phyloP scores from a whole-genome alignment of 2,329 filamentous ascomycete species.

The Penicillium freii region DNA sequence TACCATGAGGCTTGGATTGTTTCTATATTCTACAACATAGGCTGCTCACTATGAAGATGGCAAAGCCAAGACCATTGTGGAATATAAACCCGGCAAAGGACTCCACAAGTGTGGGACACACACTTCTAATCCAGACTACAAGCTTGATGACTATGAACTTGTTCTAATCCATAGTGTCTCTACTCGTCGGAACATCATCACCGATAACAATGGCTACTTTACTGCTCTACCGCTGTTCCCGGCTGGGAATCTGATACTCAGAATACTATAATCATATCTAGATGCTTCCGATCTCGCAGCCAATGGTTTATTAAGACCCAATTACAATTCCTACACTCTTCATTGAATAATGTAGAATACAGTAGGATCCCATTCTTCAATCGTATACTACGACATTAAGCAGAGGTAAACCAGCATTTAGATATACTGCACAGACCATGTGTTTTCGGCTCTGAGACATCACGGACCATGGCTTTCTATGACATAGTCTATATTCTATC shows the following conservation, averaged over 20 bases:
- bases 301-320: background rate
- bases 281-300: background rate
- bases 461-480: background rate
- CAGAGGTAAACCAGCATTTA: too few species aligned
- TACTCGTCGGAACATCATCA: background rate
- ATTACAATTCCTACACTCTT: background rate
- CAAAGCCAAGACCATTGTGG: background rate
- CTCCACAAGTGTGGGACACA: background rate
- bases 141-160: background rate
- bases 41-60: background rate
- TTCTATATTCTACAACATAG: background rate
- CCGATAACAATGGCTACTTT: too few species aligned
- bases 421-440: background rate
- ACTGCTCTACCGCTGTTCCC: too few species aligned
- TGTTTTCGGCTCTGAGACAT: background rate
- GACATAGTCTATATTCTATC: too few species aligned
- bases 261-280: background rate
- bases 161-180: background rate
- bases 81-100: background rate
- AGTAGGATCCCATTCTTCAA: too few species aligned
- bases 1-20: background rate
- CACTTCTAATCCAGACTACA: background rate
- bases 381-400: too few species aligned
- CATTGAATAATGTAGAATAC: fast-evolving
- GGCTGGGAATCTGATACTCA: background rate